Evolutionary conservation across 768 basidiomycete genomes (phyloP).

Genomic region (Lentinula boryana): DNA sequence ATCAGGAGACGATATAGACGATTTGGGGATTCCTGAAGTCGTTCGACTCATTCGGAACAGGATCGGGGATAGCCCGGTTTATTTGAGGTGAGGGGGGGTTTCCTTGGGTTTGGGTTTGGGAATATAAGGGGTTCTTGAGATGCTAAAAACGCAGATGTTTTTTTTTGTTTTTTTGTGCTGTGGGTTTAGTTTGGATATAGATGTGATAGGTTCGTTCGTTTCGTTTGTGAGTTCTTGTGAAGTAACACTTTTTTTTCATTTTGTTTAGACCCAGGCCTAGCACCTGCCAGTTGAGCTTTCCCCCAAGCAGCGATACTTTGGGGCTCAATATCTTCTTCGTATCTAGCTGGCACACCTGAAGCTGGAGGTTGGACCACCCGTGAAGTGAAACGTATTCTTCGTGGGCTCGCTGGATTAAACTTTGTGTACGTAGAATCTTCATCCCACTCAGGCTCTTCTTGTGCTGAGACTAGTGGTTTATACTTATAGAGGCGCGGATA

Average conservation of each 20-base stretch:
- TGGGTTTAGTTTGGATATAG: constrained; percentile 46
- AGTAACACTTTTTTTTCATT: neutral
- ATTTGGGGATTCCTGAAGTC: constrained; percentile 66
- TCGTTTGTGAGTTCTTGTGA: neutral
- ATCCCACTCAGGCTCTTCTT: neutral
- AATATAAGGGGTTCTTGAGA: too few species aligned
- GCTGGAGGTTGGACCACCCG: constrained; percentile 81
- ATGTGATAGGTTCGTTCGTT: constrained; percentile 59
- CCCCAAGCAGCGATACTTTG: neutral
- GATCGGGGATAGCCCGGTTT: constrained; percentile 71
- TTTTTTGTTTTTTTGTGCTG: too few species aligned
- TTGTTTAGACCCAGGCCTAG: constrained; percentile 59
- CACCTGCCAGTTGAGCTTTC: constrained; percentile 61
- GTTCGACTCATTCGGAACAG: constrained; percentile 63
- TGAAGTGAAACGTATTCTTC: constrained; percentile 74
- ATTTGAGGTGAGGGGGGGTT: constrained; percentile 62
- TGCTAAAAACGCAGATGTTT: neutral
- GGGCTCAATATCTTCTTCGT: neutral
- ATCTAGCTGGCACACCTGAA: constrained; percentile 75
- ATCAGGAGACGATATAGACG: constrained; percentile 79
- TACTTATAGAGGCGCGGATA: constrained; percentile 51
- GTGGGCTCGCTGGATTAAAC: constrained; percentile 74
- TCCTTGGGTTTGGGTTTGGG: too few species aligned
- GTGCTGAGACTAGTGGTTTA: neutral
- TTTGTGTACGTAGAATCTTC: constrained; percentile 51